Percentiles rank a stretch among this genome's conserved stretches.
These are phyloP conservation scores for Fusarium nematophilum DNA, from an alignment of 2,329 filamentous ascomycete species.

Conservation along the genomic window DNA sequence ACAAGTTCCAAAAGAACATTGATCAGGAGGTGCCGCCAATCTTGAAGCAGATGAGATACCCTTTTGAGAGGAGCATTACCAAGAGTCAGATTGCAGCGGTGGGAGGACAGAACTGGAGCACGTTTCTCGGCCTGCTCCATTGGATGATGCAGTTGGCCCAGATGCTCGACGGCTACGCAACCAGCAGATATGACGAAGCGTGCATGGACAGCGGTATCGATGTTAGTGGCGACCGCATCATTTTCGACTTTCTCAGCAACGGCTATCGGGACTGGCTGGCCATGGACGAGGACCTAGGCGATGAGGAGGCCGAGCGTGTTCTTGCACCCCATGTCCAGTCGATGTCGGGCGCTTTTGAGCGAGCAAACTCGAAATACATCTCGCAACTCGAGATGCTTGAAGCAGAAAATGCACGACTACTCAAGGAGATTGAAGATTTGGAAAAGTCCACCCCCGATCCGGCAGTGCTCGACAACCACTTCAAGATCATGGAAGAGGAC, in stretches of 20 bases:
- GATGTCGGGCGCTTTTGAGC: conserved; percentile 91
- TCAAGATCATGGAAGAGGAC: conserved; percentile 94
- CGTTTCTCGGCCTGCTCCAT: conserved; percentile 91
- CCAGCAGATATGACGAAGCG: conserved; percentile 87
- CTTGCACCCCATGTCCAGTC: conserved; percentile 85
- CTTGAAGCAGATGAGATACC: conserved; percentile 92
- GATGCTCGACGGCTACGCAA: conserved; percentile 87
- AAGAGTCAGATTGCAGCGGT: conserved; percentile 96
- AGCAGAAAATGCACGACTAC: conserved; percentile 82
- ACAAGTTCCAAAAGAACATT: conserved; percentile 93
- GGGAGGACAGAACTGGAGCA: conserved; percentile 96
- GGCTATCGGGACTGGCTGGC: conserved; percentile 95
- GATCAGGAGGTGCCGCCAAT: conserved; percentile 95
- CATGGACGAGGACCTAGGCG: conserved; percentile 88
- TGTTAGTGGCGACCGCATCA: conserved; percentile 89
- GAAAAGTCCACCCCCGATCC: conserved; percentile 88
- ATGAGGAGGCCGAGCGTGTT: conserved; percentile 83
- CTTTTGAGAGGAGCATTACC: conserved; percentile 93
- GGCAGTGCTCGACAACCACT: conserved; percentile 85
- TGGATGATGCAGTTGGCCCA: conserved; percentile 99
- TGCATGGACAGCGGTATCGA: conserved; percentile 90
- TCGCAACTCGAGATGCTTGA: conserved; percentile 88
- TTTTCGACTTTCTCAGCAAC: conserved; percentile 89
- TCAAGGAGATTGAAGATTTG: conserved; percentile 88
- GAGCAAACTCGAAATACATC: conserved; percentile 84